These are phyloP conservation scores for Brettanomyces sp. DNA, from an alignment of 805 yeast species.

Conservation along the genomic window DNA sequence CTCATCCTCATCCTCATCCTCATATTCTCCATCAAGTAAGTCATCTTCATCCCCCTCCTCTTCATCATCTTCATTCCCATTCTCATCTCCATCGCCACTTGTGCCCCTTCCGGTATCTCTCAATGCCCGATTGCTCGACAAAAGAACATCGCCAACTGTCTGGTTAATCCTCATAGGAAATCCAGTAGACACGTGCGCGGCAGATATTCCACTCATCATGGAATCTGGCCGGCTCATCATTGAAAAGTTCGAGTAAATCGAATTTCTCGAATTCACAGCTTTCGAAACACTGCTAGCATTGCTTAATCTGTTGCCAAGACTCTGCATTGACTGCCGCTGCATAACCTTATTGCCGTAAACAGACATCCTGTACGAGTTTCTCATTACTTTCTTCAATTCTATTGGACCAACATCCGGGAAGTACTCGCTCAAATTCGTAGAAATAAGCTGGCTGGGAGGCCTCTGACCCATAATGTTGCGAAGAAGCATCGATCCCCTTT, in stretches of 20 bases:
- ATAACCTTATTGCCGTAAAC: slow-evolving; percentile 27
- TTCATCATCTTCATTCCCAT: slow-evolving; percentile 4
- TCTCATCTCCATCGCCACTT: background rate
- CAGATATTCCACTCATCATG: slow-evolving; percentile 10
- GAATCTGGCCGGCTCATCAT: slow-evolving; percentile 8
- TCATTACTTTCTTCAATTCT: slow-evolving; percentile 67
- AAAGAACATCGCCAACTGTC: slow-evolving; percentile 57
- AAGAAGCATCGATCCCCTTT: slow-evolving; percentile 5
- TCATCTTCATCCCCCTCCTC: slow-evolving; percentile 1
- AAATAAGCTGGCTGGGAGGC: slow-evolving; percentile 88
- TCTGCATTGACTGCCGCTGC: slow-evolving; percentile 6
- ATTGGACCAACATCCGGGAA: slow-evolving; percentile 76
- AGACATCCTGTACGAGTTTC: slow-evolving; percentile 78
- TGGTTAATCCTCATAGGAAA: slow-evolving; percentile 24
- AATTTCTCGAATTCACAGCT: slow-evolving; percentile 8
- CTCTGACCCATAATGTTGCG: slow-evolving; percentile 66
- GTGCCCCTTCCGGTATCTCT: slow-evolving; percentile 15
- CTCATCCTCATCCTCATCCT: background rate
- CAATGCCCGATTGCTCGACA: slow-evolving; percentile 49
- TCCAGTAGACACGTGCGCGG: slow-evolving; percentile 23
- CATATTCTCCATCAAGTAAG: slow-evolving; percentile 13
- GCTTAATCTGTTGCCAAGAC: slow-evolving; percentile 3
- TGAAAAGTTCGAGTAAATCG: slow-evolving; percentile 15
- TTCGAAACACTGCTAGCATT: slow-evolving; percentile 5
- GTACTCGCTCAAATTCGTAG: slow-evolving; percentile 80